Evolutionary conservation across 768 basidiomycete genomes (phyloP).

Genomic region (Lentinula guzmanii): DNA sequence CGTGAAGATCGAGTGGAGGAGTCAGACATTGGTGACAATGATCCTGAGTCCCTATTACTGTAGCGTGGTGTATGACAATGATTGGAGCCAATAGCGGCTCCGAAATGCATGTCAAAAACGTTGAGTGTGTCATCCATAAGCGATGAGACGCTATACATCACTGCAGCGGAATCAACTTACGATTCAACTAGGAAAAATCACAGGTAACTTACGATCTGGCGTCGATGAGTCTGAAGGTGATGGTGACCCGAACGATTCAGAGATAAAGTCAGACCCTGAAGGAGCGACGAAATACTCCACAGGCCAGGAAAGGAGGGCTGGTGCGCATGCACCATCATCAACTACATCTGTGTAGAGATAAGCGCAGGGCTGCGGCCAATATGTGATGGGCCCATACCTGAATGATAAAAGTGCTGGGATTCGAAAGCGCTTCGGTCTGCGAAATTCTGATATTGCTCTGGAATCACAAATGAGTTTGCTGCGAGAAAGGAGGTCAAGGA

Average conservation of each 20-base stretch:
- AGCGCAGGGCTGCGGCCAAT: neutral
- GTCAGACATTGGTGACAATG: neutral
- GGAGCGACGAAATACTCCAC: neutral
- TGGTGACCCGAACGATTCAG: neutral
- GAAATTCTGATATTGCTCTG: neutral
- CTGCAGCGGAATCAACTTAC: neutral
- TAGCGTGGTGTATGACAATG: neutral
- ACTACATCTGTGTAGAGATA: neutral
- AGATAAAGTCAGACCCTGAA: neutral
- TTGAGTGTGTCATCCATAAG: neutral
- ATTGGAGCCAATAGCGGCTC: neutral
- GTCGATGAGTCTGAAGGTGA: neutral
- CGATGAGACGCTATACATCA: neutral
- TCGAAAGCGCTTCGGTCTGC: neutral
- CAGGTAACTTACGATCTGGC: neutral
- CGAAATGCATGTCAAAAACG: conserved; percentile 7
- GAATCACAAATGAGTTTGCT: neutral
- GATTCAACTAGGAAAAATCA: accelerated
- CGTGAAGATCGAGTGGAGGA: neutral
- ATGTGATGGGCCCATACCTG: neutral
- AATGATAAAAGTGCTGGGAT: neutral
- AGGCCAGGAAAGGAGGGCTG: neutral
- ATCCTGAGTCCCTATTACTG: neutral
- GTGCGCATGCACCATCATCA: neutral
- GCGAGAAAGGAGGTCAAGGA: neutral